A percentile compares a stretch with the other conserved stretches of the same genome.
These are phyloP conservation scores for Kazachstania sp. DNA, from an alignment of 1,139 yeast genomes.

Conservation along the genomic window DNA sequence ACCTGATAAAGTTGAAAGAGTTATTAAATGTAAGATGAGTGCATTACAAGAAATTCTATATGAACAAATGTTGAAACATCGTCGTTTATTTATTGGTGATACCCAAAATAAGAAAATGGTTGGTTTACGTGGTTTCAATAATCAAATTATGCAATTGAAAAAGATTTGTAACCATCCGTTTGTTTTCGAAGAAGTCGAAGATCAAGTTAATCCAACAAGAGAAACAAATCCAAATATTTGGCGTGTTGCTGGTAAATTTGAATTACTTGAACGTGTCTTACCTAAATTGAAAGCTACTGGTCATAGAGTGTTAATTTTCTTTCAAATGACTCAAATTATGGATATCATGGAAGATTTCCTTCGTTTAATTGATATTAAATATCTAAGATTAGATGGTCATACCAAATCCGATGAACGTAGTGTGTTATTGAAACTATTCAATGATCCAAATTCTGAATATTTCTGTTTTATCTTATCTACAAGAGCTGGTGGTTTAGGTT, in stretches of 20 bases:
- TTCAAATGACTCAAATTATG: conserved; percentile 86
- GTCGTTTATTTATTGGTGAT: conserved; percentile 56
- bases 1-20: conserved; percentile 93
- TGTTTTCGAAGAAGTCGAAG: conserved; percentile 92
- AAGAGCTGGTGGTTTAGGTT: conserved; percentile 85
- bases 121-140: conserved; percentile 77
- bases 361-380: conserved; percentile 53
- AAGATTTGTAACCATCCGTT: conserved; percentile 97
- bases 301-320: conserved; percentile 70
- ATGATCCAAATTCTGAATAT: conserved; percentile 63
- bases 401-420: conserved; percentile 82
- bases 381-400: conserved; percentile 72
- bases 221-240: conserved; percentile 65
- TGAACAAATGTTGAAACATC: conserved; percentile 67
- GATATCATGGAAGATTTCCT: conserved; percentile 83
- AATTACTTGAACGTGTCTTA: conserved; percentile 60
- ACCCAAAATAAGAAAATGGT: conserved; percentile 37
- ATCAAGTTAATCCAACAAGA: conserved; percentile 65
- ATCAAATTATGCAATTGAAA: conserved; percentile 90
- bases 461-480: conserved; percentile 74
- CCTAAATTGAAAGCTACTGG: conserved; percentile 71
- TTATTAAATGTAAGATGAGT: conserved; percentile 89
- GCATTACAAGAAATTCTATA: conserved; percentile 74
- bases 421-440: conserved; percentile 55
- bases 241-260: conserved; percentile 69